Percentiles rank a stretch among this genome's conserved stretches.
Conservation (phyloP, 805 yeast species). For the Saturnispora gosingensis region DNA sequence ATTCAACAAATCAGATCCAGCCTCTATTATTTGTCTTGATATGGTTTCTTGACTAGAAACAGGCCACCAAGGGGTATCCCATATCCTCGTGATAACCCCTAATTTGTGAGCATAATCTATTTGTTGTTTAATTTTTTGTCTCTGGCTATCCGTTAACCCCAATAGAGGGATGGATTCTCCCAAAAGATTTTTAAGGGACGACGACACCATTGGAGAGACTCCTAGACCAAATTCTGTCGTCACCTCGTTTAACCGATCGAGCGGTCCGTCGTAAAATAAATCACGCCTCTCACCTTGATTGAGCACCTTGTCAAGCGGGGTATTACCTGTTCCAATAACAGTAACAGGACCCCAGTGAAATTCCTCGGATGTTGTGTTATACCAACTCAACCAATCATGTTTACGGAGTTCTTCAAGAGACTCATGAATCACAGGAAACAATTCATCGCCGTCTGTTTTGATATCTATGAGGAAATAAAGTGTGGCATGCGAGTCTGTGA, state of each 20-base stretch:
- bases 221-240: conserved; percentile 8
- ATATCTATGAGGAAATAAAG: conserved; percentile 56
- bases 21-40: conserved; percentile 38
- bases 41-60: conserved; percentile 32
- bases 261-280: conserved; percentile 47
- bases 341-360: conserved; percentile 47
- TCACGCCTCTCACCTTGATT: conserved; percentile 21
- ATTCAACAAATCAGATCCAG: conserved; percentile 51
- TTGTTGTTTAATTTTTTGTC: conserved; percentile 17
- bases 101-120: conserved; percentile 38
- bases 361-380: conserved; percentile 28
- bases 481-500: conserved; percentile 41
- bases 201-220: conserved; percentile 30
- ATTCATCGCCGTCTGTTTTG: conserved; percentile 45
- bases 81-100: conserved; percentile 49
- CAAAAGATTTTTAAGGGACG: conserved; percentile 20
- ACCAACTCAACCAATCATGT: conserved; percentile 42
- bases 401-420: conserved; percentile 40
- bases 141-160: conserved; percentile 31
- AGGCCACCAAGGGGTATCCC: conserved; percentile 74
- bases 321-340: conserved; percentile 56
- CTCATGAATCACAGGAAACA: conserved; percentile 37
- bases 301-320: conserved; percentile 36
- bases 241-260: conserved; percentile 19
- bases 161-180: conserved; percentile 14